phyloP scores from a whole-genome alignment of 139 green algal genomes.

The Closterium sp. region DNA sequence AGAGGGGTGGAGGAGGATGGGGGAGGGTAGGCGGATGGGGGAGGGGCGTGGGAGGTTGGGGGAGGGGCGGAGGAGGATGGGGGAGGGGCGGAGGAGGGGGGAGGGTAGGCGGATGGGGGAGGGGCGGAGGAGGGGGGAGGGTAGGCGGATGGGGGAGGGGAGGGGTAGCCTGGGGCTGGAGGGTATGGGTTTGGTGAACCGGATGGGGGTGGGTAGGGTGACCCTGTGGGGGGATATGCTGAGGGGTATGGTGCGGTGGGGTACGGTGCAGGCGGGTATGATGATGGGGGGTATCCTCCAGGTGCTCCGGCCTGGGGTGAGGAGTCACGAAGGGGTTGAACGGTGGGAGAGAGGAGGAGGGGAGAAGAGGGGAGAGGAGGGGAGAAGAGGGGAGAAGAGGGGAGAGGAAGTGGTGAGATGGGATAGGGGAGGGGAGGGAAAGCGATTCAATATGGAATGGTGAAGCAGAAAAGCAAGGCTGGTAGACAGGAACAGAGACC shows the following conservation, averaged over 20 bases:
- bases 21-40: no score
- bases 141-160: background rate
- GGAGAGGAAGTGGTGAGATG: background rate
- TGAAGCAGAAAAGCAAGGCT: background rate
- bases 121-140: background rate
- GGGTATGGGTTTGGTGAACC: background rate
- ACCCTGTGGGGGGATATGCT: no score
- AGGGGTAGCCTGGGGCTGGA: background rate
- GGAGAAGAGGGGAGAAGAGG: no score
- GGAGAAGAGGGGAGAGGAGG: no score
- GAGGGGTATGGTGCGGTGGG: background rate
- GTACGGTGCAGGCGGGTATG: background rate
- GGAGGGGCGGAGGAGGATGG: no score
- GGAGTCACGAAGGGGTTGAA: background rate
- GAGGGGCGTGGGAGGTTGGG: no score
- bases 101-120: background rate
- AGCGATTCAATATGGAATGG: background rate
- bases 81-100: no score
- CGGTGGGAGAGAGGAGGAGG: background rate
- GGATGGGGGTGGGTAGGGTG: no score
- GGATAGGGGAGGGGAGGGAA: background rate
- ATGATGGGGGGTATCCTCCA: background rate
- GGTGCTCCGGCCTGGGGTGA: background rate
- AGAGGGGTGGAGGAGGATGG: no score
- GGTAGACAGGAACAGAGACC: background rate